Evolutionary conservation across 768 basidiomycete genomes (phyloP), one percentile per base, ranked within the genome.

Genomic region (Collybia nuda): DNA sequence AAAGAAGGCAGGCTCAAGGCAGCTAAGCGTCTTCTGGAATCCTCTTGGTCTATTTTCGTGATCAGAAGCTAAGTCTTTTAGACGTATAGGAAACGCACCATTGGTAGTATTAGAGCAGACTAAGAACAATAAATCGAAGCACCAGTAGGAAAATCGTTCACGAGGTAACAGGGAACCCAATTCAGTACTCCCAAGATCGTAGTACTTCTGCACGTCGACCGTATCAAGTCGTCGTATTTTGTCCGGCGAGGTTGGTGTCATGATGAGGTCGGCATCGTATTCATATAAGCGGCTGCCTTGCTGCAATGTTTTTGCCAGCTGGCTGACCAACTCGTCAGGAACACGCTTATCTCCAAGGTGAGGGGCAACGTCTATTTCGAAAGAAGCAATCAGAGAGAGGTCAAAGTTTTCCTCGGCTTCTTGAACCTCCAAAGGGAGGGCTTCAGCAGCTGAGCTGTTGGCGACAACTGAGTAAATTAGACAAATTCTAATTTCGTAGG

Each of bases 61-160:
- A n/a, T 17, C 18, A 40, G 39, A 15, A 22, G 18, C 1, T 21
- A n/a, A 8, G 21, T 11, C 6, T 32, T 12, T 21, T 26, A 18
- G 19, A 29, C 26, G 4, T 17, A 22, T 36, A 29, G 14, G 26
- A 40, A 5, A 51, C 71, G 23, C 51, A 86, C 89, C 87, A 67
- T 73, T 76, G 1, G 80, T 81, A 0, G 74, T 71, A 57, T 84
- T 70, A 0, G 89, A 88, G 58, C 90, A 94, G 24, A 94, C 75
- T 55, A 88, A 62, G 66, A 95, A 94, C 28, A 96, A 64, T 9
- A 94, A 69, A 59, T 96, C 93, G 49, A 95, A 86, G 62, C 90
- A 93, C 93, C 93, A 95, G 69, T 91, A 94, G 6, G 90, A 86
- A 63, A 95, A 95, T 6, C 91, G 77, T 64, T 95, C 93, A 35